Evolutionary conservation across 176 grass and related monocot species (phyloP).

Genomic region (Carex cristatella): DNA sequence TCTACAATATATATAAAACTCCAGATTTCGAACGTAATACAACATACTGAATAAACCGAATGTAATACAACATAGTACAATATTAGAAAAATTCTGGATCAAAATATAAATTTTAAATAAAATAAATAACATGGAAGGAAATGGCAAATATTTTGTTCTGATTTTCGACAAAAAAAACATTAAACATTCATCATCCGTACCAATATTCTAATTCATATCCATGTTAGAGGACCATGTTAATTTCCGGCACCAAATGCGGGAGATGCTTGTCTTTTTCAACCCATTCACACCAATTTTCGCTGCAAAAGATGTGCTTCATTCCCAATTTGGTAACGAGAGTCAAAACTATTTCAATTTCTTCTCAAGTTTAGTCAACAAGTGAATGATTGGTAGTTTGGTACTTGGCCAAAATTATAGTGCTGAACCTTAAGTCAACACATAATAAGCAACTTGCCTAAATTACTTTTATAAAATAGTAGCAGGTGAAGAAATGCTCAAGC

Average conservation of each 20-base stretch:
- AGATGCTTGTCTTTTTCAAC: background rate
- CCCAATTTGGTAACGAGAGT: background rate
- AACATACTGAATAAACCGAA: background rate
- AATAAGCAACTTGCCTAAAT: background rate
- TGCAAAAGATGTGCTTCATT: background rate
- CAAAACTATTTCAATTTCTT: background rate
- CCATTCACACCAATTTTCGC: background rate
- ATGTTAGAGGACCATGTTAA: background rate
- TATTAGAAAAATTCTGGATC: background rate
- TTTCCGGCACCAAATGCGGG: conserved; percentile 7
- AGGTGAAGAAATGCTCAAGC: background rate
- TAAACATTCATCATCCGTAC: background rate
- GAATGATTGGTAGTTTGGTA: background rate
- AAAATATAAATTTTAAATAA: background rate
- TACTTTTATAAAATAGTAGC: background rate
- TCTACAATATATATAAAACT: too few relatives aligned
- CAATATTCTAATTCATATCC: background rate
- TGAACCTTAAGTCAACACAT: background rate
- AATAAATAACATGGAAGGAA: background rate
- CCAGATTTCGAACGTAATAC: too few relatives aligned
- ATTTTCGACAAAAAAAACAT: background rate
- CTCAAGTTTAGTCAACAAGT: background rate
- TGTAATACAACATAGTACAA: too few relatives aligned
- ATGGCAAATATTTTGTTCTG: background rate
- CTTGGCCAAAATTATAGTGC: background rate